Percentiles rank a stretch among this genome's conserved stretches.
Evolutionary conservation across 2,329 filamentous ascomycete species (phyloP).

Genomic region (Cytospora schulzeri): DNA sequence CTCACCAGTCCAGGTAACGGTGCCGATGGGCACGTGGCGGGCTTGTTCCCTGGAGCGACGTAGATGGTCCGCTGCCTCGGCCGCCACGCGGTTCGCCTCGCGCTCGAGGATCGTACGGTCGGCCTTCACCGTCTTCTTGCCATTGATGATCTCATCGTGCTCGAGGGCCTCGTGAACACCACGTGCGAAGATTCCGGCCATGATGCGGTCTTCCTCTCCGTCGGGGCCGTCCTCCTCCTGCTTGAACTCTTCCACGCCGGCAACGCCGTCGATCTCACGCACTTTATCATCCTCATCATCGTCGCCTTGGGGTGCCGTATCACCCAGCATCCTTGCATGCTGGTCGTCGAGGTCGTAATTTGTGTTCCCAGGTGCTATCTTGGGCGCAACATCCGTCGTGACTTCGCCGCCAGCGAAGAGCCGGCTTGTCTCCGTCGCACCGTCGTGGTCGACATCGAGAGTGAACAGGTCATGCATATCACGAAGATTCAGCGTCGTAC

Average conservation of each 20-base stretch:
- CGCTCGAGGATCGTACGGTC: slow-evolving; percentile 78
- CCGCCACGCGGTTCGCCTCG: slow-evolving; percentile 79
- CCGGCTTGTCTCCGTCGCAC: slow-evolving; percentile 78
- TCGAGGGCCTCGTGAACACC: slow-evolving; percentile 90
- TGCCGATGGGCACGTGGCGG: slow-evolving; percentile 73
- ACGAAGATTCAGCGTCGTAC: slow-evolving; percentile 84
- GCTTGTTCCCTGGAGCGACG: slow-evolving; percentile 73
- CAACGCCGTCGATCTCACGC: slow-evolving; percentile 52
- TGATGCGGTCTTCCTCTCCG: slow-evolving; percentile 72
- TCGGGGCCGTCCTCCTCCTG: slow-evolving; percentile 49
- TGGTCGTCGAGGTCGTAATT: slow-evolving; percentile 27
- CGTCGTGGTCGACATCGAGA: slow-evolving; percentile 67
- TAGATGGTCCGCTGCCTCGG: slow-evolving; percentile 75
- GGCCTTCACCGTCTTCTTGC: slow-evolving; percentile 69
- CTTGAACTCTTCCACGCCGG: slow-evolving; percentile 65
- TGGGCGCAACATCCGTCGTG: slow-evolving; percentile 35
- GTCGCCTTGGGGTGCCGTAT: slow-evolving; percentile 26
- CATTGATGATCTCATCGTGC: slow-evolving; percentile 87
- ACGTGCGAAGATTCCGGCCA: slow-evolving; percentile 85
- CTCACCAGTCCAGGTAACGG: slow-evolving; percentile 91
- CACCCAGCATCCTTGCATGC: slow-evolving; percentile 17
- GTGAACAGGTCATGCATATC: slow-evolving; percentile 93
- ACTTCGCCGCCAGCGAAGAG: slow-evolving; percentile 89
- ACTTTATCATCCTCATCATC: slow-evolving; percentile 38
- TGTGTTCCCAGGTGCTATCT: slow-evolving; percentile 23